phyloP scores from a whole-genome alignment of 768 basidiomycete species.

The Chalciporus chontae region DNA sequence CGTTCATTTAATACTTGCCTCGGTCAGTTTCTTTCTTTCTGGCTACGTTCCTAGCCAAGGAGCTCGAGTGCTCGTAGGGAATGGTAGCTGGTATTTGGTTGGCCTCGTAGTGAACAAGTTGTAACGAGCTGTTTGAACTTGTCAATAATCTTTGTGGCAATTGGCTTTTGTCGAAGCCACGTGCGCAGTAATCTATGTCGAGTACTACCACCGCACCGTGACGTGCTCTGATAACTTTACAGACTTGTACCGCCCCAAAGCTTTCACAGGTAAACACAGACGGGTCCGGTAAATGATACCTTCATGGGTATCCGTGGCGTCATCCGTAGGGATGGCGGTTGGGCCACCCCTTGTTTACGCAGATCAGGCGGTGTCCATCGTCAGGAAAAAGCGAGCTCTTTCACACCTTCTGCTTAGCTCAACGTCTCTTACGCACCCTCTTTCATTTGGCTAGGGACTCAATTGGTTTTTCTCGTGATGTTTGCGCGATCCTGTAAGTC shows the following conservation, averaged over 20 bases:
- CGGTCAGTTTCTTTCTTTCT: neutral
- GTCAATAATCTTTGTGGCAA: too few relatives aligned
- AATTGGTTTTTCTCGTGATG: constrained; percentile 82
- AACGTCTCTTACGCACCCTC: constrained; percentile 3
- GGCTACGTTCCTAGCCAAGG: neutral
- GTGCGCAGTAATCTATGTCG: neutral
- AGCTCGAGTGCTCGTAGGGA: neutral
- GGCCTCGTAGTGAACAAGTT: too few relatives aligned
- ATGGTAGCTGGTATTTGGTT: too few relatives aligned
- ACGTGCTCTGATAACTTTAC: neutral
- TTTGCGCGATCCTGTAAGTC: constrained; percentile 76
- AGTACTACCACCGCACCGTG: too few relatives aligned
- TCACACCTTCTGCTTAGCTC: constrained; percentile 1
- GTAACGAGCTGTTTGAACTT: too few relatives aligned
- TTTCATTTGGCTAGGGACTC: constrained; percentile 53
- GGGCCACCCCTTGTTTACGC: constrained; percentile 83
- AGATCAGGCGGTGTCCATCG: constrained; percentile 79
- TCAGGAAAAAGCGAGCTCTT: constrained; percentile 60
- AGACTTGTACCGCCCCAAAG: neutral
- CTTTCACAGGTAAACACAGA: neutral
- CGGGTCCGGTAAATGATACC: constrained; percentile 32
- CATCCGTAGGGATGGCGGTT: constrained; percentile 80
- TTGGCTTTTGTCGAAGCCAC: neutral
- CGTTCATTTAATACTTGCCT: neutral
- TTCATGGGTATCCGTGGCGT: constrained; percentile 64